These are phyloP conservation scores for Wickerhamomyces sp. DNA, from an alignment of 1,139 yeast species.

Conservation along the genomic window DNA sequence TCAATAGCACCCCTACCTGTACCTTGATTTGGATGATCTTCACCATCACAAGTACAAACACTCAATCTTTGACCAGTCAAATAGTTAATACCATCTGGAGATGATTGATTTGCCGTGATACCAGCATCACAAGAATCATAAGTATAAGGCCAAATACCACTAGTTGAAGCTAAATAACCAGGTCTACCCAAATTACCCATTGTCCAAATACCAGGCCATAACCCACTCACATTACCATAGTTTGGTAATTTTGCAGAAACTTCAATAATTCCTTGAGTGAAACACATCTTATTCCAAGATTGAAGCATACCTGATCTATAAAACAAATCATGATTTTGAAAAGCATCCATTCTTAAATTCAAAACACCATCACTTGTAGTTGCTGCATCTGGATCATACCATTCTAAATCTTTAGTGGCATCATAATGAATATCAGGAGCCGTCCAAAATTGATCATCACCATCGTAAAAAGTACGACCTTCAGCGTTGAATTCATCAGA, in stretches of 20 bases:
- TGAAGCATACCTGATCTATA: conserved; percentile 86
- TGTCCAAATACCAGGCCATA: conserved; percentile 93
- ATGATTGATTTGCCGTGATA: conserved; percentile 82
- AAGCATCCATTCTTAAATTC: conserved; percentile 67
- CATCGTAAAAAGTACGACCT: conserved; percentile 78
- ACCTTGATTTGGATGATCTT: conserved; percentile 77
- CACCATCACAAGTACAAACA: conserved; percentile 67
- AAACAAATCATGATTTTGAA: conserved; percentile 60
- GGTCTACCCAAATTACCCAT: conserved; percentile 85
- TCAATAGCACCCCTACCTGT: conserved; percentile 87
- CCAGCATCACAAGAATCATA: conserved; percentile 82
- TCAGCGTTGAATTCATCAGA: conserved; percentile 81
- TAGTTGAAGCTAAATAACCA: conserved; percentile 72
- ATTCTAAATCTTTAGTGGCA: conserved; percentile 78
- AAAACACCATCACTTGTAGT: conserved; percentile 65
- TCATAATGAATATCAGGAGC: conserved; percentile 74
- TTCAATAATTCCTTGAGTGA: conserved; percentile 70
- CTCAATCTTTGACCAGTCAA: conserved; percentile 73
- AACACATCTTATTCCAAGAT: conserved; percentile 79
- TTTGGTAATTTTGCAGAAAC: conserved; percentile 69
- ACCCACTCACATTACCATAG: conserved; percentile 61
- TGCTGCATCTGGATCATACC: conserved; percentile 84
- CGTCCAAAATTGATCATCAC: conserved; percentile 81
- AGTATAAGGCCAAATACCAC: conserved; percentile 89
- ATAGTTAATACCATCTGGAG: conserved; percentile 74